Conservation (phyloP, 306 rosid species). For the Argentina anserina region DNA sequence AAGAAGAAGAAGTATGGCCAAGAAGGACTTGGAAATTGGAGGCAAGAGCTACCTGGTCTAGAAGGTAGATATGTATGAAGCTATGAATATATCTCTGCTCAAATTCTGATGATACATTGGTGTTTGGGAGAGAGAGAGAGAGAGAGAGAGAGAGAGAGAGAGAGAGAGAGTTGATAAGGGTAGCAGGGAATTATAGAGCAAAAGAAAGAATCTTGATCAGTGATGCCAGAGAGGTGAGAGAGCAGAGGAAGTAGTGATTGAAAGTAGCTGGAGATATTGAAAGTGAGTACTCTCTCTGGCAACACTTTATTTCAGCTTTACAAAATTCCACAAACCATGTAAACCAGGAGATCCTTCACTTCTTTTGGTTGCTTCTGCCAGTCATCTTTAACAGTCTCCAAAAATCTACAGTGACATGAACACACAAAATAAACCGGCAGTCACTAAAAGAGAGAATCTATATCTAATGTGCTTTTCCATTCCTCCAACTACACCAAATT, state of each 20-base stretch:
- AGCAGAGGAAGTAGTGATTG: background rate
- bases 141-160: constrained; percentile 10
- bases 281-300: background rate
- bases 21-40: background rate
- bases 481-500: background rate
- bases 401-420: background rate
- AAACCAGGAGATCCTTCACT: background rate
- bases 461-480: background rate
- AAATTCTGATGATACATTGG: background rate
- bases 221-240: background rate
- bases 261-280: background rate
- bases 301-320: constrained; percentile 3
- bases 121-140: constrained; percentile 7
- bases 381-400: background rate
- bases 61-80: background rate
- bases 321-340: constrained; percentile 8
- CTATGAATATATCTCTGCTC: background rate
- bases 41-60: background rate
- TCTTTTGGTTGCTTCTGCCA: background rate
- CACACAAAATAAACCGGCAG: background rate
- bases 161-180: constrained; percentile 11
- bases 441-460: background rate
- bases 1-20: background rate
- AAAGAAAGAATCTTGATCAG: constrained; percentile 2
- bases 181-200: background rate